Evolutionary conservation across 305 asterid genomes (phyloP).

Genomic region (Fraxinus xanthoxyloides): DNA sequence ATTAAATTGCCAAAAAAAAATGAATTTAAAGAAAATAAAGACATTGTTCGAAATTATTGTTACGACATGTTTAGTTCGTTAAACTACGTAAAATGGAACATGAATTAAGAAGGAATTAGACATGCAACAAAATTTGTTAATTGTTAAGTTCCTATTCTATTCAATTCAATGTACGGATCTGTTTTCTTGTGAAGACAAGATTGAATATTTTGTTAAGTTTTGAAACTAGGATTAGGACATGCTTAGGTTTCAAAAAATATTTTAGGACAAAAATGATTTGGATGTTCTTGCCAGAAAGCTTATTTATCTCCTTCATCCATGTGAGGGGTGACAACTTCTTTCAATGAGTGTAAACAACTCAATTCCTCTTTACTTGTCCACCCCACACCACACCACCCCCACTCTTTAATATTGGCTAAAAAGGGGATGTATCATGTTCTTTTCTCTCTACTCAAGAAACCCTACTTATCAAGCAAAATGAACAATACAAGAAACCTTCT

Average conservation of each 20-base stretch:
- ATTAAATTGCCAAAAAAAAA: background rate
- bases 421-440: constrained; percentile 28
- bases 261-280: constrained; percentile 41
- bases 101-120: background rate
- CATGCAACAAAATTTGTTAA: background rate
- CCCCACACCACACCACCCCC: background rate
- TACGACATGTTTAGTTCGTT: background rate
- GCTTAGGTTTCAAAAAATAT: constrained; percentile 39
- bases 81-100: no score
- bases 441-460: constrained; percentile 34
- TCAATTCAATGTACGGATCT: background rate
- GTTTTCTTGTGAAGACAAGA: constrained; percentile 19
- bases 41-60: background rate
- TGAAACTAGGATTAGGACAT: constrained; percentile 33
- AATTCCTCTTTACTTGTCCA: constrained; percentile 25
- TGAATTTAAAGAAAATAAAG: background rate
- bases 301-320: constrained; percentile 44
- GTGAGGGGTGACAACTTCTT: constrained; percentile 48
- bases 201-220: constrained; percentile 9
- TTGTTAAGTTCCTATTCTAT: background rate
- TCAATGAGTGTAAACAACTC: constrained; percentile 31
- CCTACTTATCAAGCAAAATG: constrained; percentile 16
- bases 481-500: constrained; percentile 9
- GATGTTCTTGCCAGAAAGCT: constrained; percentile 34
- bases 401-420: constrained; percentile 4